Evolutionary conservation across 2,329 filamentous ascomycete genomes (phyloP).

Genomic region (Ramularia collo-cygni): DNA sequence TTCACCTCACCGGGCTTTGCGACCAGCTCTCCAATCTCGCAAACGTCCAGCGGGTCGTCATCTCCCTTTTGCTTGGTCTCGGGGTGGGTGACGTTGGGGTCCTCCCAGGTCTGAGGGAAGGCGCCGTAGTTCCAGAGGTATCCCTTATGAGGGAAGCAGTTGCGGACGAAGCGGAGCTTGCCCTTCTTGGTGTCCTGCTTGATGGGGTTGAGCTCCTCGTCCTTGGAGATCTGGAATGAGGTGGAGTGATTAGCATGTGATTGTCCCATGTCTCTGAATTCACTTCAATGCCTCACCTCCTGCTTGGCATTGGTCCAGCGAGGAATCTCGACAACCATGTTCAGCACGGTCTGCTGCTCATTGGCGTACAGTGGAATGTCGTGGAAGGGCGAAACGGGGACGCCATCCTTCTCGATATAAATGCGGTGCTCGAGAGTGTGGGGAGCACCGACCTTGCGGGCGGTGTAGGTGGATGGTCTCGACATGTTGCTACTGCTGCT

Average conservation of each 20-base stretch:
- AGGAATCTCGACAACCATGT: conserved; percentile 99
- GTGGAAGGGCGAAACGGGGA: conserved; percentile 91
- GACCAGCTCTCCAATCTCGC: conserved; percentile 98
- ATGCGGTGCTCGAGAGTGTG: conserved; percentile 96
- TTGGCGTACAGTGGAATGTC: conserved; percentile 98
- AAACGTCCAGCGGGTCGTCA: conserved; percentile 98
- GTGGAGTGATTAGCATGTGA: conserved; percentile 13
- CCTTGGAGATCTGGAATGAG: conserved; percentile 82
- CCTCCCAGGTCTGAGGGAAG: conserved; percentile 99
- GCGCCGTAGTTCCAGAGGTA: conserved; percentile 99
- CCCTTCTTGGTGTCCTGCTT: conserved; percentile 99
- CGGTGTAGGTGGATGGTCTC: conserved; percentile 60
- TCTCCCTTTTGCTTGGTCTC: conserved; percentile 99
- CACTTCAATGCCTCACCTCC: conserved; percentile 57
- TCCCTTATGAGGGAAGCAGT: conserved; percentile 99
- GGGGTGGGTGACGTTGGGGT: conserved; percentile 90
- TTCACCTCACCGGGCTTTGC: conserved; percentile 95
- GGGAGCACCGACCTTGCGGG: conserved; percentile 81
- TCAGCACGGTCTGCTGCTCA: conserved; percentile 87
- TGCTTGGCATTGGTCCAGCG: conserved; percentile 99
- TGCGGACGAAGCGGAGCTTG: conserved; percentile 98
- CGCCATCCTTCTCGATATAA: conserved; percentile 96
- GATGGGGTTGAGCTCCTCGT: conserved; percentile 96
- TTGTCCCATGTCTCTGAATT: not conserved
- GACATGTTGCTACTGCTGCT: conserved; percentile 29